Percentiles rank a stretch among this genome's conserved stretches.
Conservation (phyloP, 441 rosid species). For the Erodium chrysanthum region DNA sequence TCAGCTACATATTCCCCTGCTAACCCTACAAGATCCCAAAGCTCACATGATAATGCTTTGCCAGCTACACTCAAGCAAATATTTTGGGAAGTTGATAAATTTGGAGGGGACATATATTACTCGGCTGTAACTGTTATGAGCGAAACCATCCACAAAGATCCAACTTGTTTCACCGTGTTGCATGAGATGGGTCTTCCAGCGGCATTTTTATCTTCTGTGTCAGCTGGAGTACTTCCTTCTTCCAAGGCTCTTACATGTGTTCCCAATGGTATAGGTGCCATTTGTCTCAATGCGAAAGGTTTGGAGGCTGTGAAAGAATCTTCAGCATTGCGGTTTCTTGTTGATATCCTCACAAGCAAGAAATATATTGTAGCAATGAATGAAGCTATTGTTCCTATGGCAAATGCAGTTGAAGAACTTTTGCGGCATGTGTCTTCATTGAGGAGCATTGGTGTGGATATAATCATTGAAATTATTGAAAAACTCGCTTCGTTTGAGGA, state of each 20-base stretch:
- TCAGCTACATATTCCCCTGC: slow-evolving; percentile 91
- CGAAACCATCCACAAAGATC: slow-evolving; percentile 95
- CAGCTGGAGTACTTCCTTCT: slow-evolving; percentile 76
- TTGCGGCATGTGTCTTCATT: slow-evolving; percentile 83
- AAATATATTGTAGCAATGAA: slow-evolving; percentile 84
- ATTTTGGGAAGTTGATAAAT: slow-evolving; percentile 66
- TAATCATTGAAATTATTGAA: slow-evolving; percentile 77
- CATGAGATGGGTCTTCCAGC: slow-evolving; percentile 88
- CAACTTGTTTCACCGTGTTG: slow-evolving; percentile 68
- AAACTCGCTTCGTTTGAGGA: slow-evolving; percentile 64
- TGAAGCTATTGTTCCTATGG: slow-evolving; percentile 91
- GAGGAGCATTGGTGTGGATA: slow-evolving; percentile 83
- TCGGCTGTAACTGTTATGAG: slow-evolving; percentile 99
- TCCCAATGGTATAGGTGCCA: slow-evolving; percentile 92
- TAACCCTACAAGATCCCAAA: slow-evolving; percentile 53
- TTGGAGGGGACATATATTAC: slow-evolving; percentile 89
- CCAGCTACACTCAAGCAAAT: slow-evolving; percentile 77
- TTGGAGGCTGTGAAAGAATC: slow-evolving; percentile 89
- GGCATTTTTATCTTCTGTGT: slow-evolving; percentile 86
- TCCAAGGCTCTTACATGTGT: slow-evolving; percentile 91
- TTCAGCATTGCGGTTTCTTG: slow-evolving; percentile 70
- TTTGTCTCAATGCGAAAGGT: slow-evolving; percentile 89
- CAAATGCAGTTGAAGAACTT: slow-evolving; percentile 97
- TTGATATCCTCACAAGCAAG: slow-evolving; percentile 76
- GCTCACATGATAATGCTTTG: slow-evolving; percentile 64